Evolutionary conservation across 2,329 filamentous ascomycete species (phyloP).

Genomic region (Hawksworthiomyces lignivorus): DNA sequence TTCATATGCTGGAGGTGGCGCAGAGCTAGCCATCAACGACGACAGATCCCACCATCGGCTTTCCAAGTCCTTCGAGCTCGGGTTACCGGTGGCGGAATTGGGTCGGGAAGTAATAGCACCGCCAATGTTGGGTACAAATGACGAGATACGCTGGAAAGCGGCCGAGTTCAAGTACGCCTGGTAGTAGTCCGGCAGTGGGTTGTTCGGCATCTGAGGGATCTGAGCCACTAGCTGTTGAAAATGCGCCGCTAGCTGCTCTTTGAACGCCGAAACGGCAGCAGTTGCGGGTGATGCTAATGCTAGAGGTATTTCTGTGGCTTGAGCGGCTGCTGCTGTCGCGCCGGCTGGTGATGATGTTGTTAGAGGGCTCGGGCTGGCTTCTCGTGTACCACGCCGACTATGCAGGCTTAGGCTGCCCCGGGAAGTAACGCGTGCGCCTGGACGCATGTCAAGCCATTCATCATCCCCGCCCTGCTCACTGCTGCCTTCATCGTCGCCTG

Average conservation of each 20-base stretch:
- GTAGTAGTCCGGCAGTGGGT: slow-evolving; percentile 53
- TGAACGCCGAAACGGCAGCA: slow-evolving; percentile 60
- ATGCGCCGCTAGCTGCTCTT: slow-evolving; percentile 62
- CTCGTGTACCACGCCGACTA: slow-evolving; percentile 14
- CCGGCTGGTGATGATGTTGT: slow-evolving; percentile 13
- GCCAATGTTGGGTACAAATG: slow-evolving; percentile 60
- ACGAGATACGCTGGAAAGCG: slow-evolving; percentile 65
- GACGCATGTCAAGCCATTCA: slow-evolving; percentile 30
- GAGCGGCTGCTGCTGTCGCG: slow-evolving; percentile 15
- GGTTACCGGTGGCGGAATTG: slow-evolving; percentile 31
- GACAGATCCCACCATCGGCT: slow-evolving; percentile 61
- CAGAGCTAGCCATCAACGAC: slow-evolving; percentile 41
- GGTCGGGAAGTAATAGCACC: slow-evolving; percentile 32
- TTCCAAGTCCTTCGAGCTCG: slow-evolving; percentile 41
- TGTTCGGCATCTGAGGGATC: slow-evolving; percentile 34
- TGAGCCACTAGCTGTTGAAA: slow-evolving; percentile 52
- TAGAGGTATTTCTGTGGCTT: slow-evolving; percentile 24
- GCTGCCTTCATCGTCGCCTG: slow-evolving; percentile 8
- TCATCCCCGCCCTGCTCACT: slow-evolving; percentile 30
- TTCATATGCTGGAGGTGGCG: slow-evolving; percentile 66
- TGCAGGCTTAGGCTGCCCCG: slow-evolving; percentile 7
- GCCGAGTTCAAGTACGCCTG: slow-evolving; percentile 54
- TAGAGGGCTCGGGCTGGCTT: slow-evolving; percentile 15
- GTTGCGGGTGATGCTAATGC: slow-evolving; percentile 47
- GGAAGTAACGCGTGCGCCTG: slow-evolving; percentile 10